Conservation (phyloP, 176 grass and related monocot genomes). For the Juncus inflexus region DNA sequence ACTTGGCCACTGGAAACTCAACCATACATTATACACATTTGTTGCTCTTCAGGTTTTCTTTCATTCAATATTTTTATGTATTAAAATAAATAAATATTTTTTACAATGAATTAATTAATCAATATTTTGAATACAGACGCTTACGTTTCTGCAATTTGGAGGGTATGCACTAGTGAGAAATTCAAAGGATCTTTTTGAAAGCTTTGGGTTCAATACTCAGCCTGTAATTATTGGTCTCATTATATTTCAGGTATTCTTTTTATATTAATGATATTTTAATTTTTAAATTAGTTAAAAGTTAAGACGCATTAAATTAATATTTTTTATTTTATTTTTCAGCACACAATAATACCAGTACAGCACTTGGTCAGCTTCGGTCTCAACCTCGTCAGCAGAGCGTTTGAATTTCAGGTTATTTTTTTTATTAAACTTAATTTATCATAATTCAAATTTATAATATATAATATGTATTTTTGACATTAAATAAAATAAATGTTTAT, state of each 20-base stretch:
- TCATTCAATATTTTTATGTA: conserved; percentile 16
- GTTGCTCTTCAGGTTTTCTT: conserved; percentile 79
- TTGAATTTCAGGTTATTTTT: conserved; percentile 93
- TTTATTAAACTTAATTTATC: conserved; percentile 9
- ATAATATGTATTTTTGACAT: conserved; percentile 13
- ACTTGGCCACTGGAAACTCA: conserved; percentile 99
- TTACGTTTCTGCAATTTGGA: conserved; percentile 98
- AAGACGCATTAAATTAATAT: conserved; percentile 2
- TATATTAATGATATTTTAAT: conserved; percentile 13
- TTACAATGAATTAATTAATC: too few species aligned
- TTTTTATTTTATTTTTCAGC: conserved; percentile 44
- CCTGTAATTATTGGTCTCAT: conserved; percentile 92
- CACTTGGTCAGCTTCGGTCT: conserved; percentile 85
- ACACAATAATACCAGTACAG: conserved; percentile 92
- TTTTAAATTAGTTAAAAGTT: conserved; percentile 1
- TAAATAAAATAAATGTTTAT: conserved; percentile 25
- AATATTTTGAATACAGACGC: conserved; percentile 47
- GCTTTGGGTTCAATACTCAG: conserved; percentile 86
- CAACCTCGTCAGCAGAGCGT: conserved; percentile 93
- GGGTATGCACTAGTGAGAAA: conserved; percentile 96
- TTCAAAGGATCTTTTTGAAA: conserved; percentile 93
- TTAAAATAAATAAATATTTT: neutral
- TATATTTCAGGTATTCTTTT: conserved; percentile 70
- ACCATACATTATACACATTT: conserved; percentile 85
- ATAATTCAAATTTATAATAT: conserved; percentile 24